Evolutionary conservation across 108 stramenopile genomes (phyloP), one percentile per base, ranked within the genome.

Genomic region (Schizochytrium sp.): DNA sequence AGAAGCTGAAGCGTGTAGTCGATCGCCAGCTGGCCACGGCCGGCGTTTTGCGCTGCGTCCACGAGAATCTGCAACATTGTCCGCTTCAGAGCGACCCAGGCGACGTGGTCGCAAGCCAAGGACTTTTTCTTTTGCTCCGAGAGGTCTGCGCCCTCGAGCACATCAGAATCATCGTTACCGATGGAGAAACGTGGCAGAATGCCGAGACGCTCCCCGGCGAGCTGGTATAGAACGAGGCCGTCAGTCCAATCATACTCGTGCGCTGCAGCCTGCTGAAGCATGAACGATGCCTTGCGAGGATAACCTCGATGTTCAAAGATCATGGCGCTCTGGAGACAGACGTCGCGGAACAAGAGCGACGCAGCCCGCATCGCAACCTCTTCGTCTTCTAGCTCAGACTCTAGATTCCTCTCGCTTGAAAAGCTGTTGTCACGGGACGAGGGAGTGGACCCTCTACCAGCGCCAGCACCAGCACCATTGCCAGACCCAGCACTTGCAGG

Each of bases 1-100:
- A 83, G n/a, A 23, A 83, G 76, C 28, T 83, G 76, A 6, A 83
- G 76, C 51, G 76, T 53, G 51, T 83, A 83, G 23, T 83, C 76
- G 28, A 83, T 83, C 43, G 76, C 76, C 25, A 83, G 51, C 25
- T 83, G 76, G 51, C 48, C 45, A 6, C 28, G 76, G 25, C 76
- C 76, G 12, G 76, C 76, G 51, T 83, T 83, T 34, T 83, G 76
- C 19, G 76, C 76, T 43, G 76, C 76, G 25, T 83, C 76, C 23
- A 53, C 76, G 6, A 83, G 51, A 16, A 28, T 53, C 28, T 83
- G 76, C 51, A 83, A 5, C 76, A 83, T 47, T 6, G 28, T 53
- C 10, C 28, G 76, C 51, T 83, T 53, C 10, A 83, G n/a, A 6
- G 12, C 51, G 10, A n/a, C 43, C 76, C 76, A 83, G n/a, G 76